phyloP scores from a whole-genome alignment of 2,329 filamentous ascomycete genomes.

The Stemphylium lycopersici region DNA sequence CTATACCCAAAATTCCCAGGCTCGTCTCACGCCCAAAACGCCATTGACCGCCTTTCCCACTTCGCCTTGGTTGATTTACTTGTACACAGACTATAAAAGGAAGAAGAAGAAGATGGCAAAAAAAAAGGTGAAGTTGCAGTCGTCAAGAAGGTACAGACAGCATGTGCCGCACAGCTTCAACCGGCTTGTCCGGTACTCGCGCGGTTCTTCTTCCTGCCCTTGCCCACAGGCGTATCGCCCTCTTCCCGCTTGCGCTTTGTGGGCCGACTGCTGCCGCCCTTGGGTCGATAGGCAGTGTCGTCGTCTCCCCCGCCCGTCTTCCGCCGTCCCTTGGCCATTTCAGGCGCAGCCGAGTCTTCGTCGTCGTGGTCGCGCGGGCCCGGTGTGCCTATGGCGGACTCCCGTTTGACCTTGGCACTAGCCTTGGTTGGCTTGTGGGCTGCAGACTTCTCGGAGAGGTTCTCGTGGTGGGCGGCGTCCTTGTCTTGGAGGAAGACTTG shows the following conservation, averaged over 20 bases:
- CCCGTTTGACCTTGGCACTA: slow-evolving; percentile 38
- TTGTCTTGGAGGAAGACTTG: slow-evolving; percentile 84
- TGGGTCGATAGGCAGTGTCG: slow-evolving; percentile 56
- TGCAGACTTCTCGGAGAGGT: slow-evolving; percentile 42
- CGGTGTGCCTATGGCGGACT: slow-evolving; percentile 44
- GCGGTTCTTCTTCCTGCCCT: slow-evolving; percentile 44
- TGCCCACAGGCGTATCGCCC: slow-evolving; percentile 34
- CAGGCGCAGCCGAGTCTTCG: slow-evolving; percentile 48
- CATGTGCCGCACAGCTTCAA: too few relatives aligned
- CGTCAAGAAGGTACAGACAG: too few relatives aligned
- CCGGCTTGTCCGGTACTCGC: slow-evolving; percentile 28
- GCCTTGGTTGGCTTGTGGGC: slow-evolving; percentile 34
- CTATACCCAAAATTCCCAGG: background rate
- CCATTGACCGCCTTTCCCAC: background rate
- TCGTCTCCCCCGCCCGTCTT: slow-evolving; percentile 47
- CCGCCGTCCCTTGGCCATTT: slow-evolving; percentile 31
- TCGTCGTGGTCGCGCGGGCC: slow-evolving; percentile 50
- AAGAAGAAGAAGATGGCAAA: too few relatives aligned
- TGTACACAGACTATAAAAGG: background rate
- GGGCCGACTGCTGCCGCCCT: slow-evolving; percentile 53
- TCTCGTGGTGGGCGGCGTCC: slow-evolving; percentile 49
- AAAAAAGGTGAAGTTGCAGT: too few relatives aligned
- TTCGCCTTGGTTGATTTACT: background rate
- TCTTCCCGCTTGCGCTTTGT: slow-evolving; percentile 53
- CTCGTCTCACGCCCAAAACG: background rate